Percentiles rank a stretch among this genome's conserved stretches.
These are phyloP conservation scores for Nitzschia putrida DNA, from an alignment of 108 stramenopile species.

Conservation along the genomic window DNA sequence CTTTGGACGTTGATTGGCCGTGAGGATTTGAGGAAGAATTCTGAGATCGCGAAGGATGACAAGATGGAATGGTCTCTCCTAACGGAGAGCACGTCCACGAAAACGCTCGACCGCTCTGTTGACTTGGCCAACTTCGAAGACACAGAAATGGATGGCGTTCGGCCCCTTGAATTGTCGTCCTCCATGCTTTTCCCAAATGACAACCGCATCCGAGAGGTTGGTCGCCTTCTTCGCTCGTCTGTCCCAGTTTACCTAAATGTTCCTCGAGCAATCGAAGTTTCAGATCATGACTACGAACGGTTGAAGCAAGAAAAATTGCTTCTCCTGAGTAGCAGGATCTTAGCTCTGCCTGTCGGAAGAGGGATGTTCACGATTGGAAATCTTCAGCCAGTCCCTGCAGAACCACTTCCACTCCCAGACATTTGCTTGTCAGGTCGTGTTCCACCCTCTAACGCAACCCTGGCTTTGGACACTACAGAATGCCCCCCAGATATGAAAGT, in stretches of 20 bases:
- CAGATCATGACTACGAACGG: slow-evolving; percentile 89
- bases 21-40: slow-evolving; percentile 66
- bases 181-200: slow-evolving; percentile 89
- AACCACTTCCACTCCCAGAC: slow-evolving; percentile 86
- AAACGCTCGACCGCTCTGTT: background rate
- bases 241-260: slow-evolving; percentile 79
- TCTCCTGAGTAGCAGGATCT: slow-evolving; percentile 77
- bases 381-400: slow-evolving; percentile 71
- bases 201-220: slow-evolving; percentile 87
- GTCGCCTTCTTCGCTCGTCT: slow-evolving; percentile 87
- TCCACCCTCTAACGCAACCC: slow-evolving; percentile 86
- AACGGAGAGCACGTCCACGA: background rate
- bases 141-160: slow-evolving; percentile 79
- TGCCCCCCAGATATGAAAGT: slow-evolving; percentile 72
- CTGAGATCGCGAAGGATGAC: slow-evolving; percentile 3
- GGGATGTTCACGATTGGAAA: slow-evolving; percentile 97
- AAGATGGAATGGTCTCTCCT: background rate
- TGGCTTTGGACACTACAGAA: slow-evolving; percentile 75
- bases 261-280: slow-evolving; percentile 77
- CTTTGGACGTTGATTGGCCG: slow-evolving; percentile 80
- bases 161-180: slow-evolving; percentile 67
- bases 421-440: slow-evolving; percentile 88
- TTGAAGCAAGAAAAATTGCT: slow-evolving; percentile 85
- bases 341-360: slow-evolving; percentile 89
- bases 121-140: slow-evolving; percentile 29